Percentiles rank a stretch among this genome's conserved stretches.
These are phyloP conservation scores for Capronia americana DNA, from an alignment of 2,329 filamentous ascomycete species.

Conservation along the genomic window DNA sequence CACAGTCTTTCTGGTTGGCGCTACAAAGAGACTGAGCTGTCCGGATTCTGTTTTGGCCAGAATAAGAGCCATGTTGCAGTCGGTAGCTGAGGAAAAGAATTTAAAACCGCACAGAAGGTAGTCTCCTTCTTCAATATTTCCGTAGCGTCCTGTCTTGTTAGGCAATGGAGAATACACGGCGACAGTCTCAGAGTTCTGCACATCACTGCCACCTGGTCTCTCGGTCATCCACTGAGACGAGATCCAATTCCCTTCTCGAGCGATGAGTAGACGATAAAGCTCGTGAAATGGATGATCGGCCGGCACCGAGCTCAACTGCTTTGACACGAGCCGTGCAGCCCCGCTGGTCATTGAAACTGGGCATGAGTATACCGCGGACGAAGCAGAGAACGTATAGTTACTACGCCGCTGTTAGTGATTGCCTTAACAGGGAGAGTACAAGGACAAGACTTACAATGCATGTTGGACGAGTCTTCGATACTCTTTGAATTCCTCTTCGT, in stretches of 20 bases:
- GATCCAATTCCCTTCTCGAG: constrained; percentile 61
- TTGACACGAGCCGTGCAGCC: constrained; percentile 38
- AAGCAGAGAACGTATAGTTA: constrained; percentile 42
- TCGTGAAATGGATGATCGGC: constrained; percentile 38
- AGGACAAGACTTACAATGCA: constrained; percentile 39
- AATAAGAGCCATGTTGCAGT: constrained; percentile 68
- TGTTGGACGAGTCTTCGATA: constrained; percentile 41
- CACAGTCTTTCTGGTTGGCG: constrained; percentile 61
- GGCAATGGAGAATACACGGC: constrained; percentile 34
- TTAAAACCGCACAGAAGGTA: constrained; percentile 62
- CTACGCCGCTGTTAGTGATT: constrained; percentile 24
- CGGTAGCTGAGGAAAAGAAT: constrained; percentile 67
- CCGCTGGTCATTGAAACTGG: constrained; percentile 43
- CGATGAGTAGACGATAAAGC: constrained; percentile 28
- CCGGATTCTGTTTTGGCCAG: constrained; percentile 64
- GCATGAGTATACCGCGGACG: constrained; percentile 41
- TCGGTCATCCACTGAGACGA: constrained; percentile 55
- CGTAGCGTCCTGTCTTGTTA: constrained; percentile 40
- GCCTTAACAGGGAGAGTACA: background rate
- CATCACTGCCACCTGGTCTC: constrained; percentile 46
- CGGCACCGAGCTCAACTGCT: constrained; percentile 32
- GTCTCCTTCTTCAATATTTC: constrained; percentile 51
- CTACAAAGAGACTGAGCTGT: constrained; percentile 66
- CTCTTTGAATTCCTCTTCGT: constrained; percentile 40
- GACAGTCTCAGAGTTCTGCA: constrained; percentile 45